A percentile compares a stretch with the other conserved stretches of the same genome.
Evolutionary conservation across 345 rosid species (phyloP).

Genomic region (Camelina neglecta): DNA sequence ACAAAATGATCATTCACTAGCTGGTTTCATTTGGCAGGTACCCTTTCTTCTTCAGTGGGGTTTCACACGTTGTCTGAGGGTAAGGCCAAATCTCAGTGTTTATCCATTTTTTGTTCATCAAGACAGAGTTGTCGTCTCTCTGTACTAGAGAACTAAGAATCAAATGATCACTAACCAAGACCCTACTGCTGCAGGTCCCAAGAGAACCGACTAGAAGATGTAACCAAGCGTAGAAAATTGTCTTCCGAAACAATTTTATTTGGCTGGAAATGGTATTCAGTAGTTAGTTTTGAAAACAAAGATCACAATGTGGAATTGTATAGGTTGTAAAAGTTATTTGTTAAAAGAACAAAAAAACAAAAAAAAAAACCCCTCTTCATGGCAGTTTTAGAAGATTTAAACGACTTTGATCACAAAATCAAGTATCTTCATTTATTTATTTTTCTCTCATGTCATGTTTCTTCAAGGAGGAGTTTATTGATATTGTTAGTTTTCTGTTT

Average conservation of each 20-base stretch:
- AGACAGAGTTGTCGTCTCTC: background rate
- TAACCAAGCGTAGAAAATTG: conserved; percentile 19
- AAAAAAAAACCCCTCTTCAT: background rate
- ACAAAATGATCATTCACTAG: background rate
- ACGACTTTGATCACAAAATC: background rate
- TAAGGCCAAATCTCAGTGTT: background rate
- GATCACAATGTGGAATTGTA: background rate
- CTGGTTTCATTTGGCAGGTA: conserved; percentile 30
- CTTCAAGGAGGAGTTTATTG: background rate
- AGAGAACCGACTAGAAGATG: conserved; percentile 28
- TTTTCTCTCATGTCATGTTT: conserved; percentile 6
- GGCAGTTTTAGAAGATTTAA: background rate
- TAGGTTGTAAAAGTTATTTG: background rate
- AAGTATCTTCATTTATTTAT: background rate
- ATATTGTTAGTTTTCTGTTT: background rate
- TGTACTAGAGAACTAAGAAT: background rate
- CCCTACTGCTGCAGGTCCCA: conserved; percentile 10
- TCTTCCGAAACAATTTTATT: background rate
- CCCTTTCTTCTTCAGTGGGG: conserved; percentile 10
- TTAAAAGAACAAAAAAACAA: no score
- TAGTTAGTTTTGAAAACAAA: conserved; percentile 15
- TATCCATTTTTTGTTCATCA: background rate
- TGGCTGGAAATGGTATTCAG: conserved; percentile 2
- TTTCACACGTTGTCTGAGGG: conserved; percentile 9
- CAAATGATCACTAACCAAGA: conserved; percentile 2